Conservation (phyloP, 2,329 filamentous ascomycete species). For the Diaporthe velutina region DNA sequence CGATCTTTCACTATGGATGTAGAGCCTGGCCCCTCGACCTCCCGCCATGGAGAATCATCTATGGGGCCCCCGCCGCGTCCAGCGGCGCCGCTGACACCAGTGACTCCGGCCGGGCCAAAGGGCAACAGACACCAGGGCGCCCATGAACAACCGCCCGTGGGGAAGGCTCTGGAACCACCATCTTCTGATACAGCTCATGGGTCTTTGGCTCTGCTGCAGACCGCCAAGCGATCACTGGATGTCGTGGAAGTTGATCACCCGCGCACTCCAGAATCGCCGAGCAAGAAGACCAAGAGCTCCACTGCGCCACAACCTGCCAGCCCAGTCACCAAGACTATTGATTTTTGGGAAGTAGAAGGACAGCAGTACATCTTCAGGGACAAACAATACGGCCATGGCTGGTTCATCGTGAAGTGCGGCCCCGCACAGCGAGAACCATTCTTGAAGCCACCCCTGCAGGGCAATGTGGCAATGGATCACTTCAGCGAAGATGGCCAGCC, state of each 20-base stretch:
- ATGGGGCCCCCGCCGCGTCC: conserved; percentile 30
- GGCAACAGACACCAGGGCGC: background rate
- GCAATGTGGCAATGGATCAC: background rate
- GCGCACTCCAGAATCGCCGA: background rate
- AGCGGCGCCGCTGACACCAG: background rate
- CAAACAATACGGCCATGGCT: background rate
- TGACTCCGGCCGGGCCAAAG: background rate
- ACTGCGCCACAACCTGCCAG: background rate
- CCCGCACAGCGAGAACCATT: background rate
- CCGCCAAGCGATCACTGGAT: conserved; percentile 1
- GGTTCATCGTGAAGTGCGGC: conserved; percentile 6
- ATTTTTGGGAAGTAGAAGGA: background rate
- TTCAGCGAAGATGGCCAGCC: background rate
- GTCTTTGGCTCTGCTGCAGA: background rate
- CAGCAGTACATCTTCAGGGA: conserved; percentile 14
- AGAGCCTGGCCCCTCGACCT: background rate
- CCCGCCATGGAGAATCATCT: no score
- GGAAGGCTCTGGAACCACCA: background rate
- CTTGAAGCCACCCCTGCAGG: background rate
- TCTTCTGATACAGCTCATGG: background rate
- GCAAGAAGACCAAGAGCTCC: conserved; percentile 1
- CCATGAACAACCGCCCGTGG: background rate
- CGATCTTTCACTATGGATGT: conserved; percentile 25
- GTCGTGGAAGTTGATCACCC: background rate
- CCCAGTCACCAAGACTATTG: background rate